Evolutionary conservation across 140 eudicot species (phyloP).

Genomic region (Anethum foeniculum): DNA sequence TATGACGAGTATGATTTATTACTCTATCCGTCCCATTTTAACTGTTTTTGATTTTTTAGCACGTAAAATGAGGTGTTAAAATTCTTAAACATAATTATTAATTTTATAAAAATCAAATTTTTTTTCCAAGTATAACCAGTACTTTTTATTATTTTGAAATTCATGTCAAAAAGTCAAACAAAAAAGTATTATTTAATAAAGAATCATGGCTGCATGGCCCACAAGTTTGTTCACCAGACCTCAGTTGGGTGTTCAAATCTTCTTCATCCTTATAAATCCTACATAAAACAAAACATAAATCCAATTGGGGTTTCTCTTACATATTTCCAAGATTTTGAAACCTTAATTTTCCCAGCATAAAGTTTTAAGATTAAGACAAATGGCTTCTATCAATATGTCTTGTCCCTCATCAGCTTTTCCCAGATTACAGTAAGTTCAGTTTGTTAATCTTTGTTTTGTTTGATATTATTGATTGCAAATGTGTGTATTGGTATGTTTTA

Average conservation of each 20-base stretch:
- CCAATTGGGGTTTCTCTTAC: conserved; percentile 7
- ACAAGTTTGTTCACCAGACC: neutral
- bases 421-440: conserved; percentile 37
- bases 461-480: neutral
- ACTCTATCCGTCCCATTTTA: no score
- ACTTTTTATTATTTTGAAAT: no score
- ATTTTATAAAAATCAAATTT: no score
- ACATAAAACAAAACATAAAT: neutral
- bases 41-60: no score
- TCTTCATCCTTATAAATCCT: conserved; percentile 1
- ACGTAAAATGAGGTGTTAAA: no score
- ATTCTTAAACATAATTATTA: no score
- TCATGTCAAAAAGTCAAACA: no score
- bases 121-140: no score
- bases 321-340: conserved; percentile 6
- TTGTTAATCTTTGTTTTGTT: neutral
- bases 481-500: neutral
- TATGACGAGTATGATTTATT: neutral
- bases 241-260: neutral
- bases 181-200: no score
- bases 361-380: conserved; percentile 5
- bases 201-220: neutral
- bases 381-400: conserved; percentile 52
- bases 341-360: neutral
- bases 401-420: conserved; percentile 45